Base-by-base conservation (phyloP, 768 basidiomycete genomes). In the Hysterangium stoloniferum region DNA sequence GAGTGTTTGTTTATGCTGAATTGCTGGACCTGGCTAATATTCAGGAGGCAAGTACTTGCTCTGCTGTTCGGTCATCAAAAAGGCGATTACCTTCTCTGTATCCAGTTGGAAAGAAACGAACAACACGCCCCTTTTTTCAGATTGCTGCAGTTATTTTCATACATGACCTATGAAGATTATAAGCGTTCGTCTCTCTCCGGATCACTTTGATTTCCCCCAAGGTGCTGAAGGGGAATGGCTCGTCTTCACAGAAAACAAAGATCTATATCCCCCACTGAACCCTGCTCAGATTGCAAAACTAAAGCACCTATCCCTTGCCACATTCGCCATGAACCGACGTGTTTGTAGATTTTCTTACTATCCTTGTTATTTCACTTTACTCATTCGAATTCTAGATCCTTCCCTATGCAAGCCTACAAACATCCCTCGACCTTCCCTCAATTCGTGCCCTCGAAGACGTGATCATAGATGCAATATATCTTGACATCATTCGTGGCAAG, bases 401-500 rank as follows among this genome's bases (percentile, higher is more conserved):
- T 2, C 80, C 90, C 0, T 98, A 98, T 65, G 64, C 79, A 8
- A 68, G 75, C 31, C 77, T 98, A 1, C 76, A 89, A 6, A 62
- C 77, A 45, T 70, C 76, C 3, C 76, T 99, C 17, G 78, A 89
- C 43, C 75, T 95, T 65, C 73, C 80, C 3, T 82, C 78, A 4
- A 80, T 94, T 52, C 84, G 94, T 48, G 87, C 87, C 51, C 81
- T 99, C 2, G 95, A 99, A 65, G 94, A 97, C 66, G 80, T 97
- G 56, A 88, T 98, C 62, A 98, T 99, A 64, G 93, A 97, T 60
- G 87, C 87, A 9, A 93, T 97, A 65, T 98, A 97, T 67, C 80
- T 88, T 34, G 86, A 90, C 63, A 71, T 96, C 33, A 74, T 99
- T 32, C 80, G 81, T 44, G 95, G 92, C 8, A 92, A 89, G 61